Evolutionary conservation across 1,284 basidiomycete species (phyloP).

Genomic region (Apiotrichum brassicae): DNA sequence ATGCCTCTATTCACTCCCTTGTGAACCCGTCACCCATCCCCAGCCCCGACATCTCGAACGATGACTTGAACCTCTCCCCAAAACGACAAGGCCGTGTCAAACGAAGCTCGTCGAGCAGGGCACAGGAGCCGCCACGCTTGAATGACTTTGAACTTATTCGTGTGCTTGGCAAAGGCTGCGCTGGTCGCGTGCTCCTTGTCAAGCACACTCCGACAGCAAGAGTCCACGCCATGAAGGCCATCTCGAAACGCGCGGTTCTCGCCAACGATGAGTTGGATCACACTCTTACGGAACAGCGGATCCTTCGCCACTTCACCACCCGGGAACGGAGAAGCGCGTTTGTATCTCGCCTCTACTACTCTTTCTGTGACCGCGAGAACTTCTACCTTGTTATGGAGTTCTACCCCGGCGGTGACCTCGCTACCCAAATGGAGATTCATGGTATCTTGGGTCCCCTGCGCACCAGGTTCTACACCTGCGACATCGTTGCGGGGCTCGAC

Average conservation of each 20-base stretch:
- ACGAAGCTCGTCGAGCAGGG: neutral
- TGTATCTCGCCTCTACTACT: slow-evolving; percentile 88
- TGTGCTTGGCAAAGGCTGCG: slow-evolving; percentile 91
- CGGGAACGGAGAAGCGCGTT: slow-evolving; percentile 69
- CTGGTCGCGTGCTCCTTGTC: slow-evolving; percentile 79
- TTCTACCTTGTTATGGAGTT: slow-evolving; percentile 70
- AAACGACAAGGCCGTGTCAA: neutral
- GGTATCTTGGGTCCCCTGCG: slow-evolving; percentile 84
- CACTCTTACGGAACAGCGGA: slow-evolving; percentile 88
- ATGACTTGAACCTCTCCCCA: slow-evolving; percentile 4
- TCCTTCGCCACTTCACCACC: slow-evolving; percentile 76
- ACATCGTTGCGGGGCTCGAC: slow-evolving; percentile 91
- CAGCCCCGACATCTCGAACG: slow-evolving; percentile 7
- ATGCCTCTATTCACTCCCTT: neutral
- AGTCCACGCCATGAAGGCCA: slow-evolving; percentile 89
- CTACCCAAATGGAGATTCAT: slow-evolving; percentile 91
- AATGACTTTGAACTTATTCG: slow-evolving; percentile 95
- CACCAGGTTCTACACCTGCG: slow-evolving; percentile 90
- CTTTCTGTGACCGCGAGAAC: slow-evolving; percentile 93
- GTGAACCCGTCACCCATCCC: slow-evolving; percentile 3
- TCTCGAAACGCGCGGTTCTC: slow-evolving; percentile 90
- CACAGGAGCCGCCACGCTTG: slow-evolving; percentile 57
- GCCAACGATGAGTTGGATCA: slow-evolving; percentile 93
- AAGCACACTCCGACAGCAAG: slow-evolving; percentile 63
- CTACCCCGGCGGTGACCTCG: slow-evolving; percentile 91